Conservation (phyloP, 2,329 filamentous ascomycete species). For the Botrytis squamosa region DNA sequence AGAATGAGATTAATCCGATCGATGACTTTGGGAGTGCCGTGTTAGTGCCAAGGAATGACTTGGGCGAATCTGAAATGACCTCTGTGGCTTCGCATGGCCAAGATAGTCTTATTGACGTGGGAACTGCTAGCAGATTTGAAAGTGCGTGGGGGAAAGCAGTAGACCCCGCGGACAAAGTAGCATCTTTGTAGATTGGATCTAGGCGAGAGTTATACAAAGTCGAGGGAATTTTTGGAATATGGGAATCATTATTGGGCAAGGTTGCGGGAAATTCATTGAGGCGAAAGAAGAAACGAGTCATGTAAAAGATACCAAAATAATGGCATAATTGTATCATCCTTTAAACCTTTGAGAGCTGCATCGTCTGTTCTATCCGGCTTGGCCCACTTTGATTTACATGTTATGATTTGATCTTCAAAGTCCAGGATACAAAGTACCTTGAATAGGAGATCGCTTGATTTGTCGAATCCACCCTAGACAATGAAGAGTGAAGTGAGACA, state of each 20-base stretch:
- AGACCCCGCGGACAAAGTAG: slow-evolving; percentile 39
- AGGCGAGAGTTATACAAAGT: background rate
- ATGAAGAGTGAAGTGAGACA: background rate
- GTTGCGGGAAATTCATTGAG: background rate
- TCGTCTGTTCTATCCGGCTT: background rate
- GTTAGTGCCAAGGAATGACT: slow-evolving; percentile 26
- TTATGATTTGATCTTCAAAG: background rate
- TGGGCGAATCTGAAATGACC: slow-evolving; percentile 25
- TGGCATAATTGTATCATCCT: slow-evolving; percentile 19
- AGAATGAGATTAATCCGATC: slow-evolving; percentile 56
- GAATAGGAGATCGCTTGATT: background rate
- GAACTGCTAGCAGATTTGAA: slow-evolving; percentile 56
- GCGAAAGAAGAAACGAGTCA: slow-evolving; percentile 15
- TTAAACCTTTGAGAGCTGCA: background rate
- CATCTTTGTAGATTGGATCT: slow-evolving; percentile 23
- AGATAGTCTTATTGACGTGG: slow-evolving; percentile 56
- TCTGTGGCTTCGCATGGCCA: slow-evolving; percentile 34
- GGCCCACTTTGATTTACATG: background rate
- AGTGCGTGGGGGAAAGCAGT: slow-evolving; percentile 68
- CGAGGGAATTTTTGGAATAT: slow-evolving; percentile 8
- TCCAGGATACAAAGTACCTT: background rate
- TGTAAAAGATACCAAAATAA: slow-evolving; percentile 23
- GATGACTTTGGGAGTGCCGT: slow-evolving; percentile 27
- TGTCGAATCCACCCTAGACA: background rate
- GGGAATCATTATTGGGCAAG: slow-evolving; percentile 9